Percentiles rank a stretch among this genome's conserved stretches.
These are phyloP conservation scores for Fonsecaea erecta DNA, from an alignment of 2,329 filamentous ascomycete genomes.

Conservation along the genomic window DNA sequence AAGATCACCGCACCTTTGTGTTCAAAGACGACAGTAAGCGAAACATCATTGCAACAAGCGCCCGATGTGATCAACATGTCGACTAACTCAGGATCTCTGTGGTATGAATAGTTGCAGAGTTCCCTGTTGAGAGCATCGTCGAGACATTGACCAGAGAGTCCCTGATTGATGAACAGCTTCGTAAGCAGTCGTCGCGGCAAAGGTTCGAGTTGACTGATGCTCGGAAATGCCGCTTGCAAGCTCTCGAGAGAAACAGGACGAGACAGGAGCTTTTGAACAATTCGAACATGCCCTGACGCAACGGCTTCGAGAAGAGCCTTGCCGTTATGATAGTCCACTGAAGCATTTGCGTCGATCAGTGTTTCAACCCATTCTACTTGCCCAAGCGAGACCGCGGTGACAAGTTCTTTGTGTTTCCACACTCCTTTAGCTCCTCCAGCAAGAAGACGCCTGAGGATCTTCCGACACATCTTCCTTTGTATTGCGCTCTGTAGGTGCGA, in stretches of 20 bases:
- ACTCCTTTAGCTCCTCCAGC: background rate
- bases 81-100: conserved; percentile 13
- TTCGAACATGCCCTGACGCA: conserved; percentile 1
- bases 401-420: conserved; percentile 16
- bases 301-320: conserved; percentile 13
- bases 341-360: conserved; percentile 9
- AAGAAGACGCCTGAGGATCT: conserved; percentile 7
- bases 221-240: conserved; percentile 14
- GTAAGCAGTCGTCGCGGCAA: conserved; percentile 16
- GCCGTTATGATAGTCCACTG: conserved; percentile 16
- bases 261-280: conserved; percentile 11
- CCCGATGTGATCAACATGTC: conserved; percentile 12
- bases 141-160: conserved; percentile 12
- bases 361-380: background rate
- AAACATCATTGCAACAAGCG: conserved; percentile 7
- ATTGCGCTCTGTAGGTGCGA: background rate
- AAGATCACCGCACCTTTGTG: conserved; percentile 10
- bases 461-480: conserved; percentile 2
- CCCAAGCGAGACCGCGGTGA: conserved; percentile 6
- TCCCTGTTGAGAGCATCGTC: conserved; percentile 15
- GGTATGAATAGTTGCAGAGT: conserved; percentile 22
- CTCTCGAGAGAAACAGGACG: conserved; percentile 7
- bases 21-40: conserved; percentile 15
- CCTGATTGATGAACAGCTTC: conserved; percentile 16
- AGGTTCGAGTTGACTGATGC: conserved; percentile 5